Evolutionary conservation across 1,139 yeast genomes (phyloP).

Genomic region (Suhomyces bokatorum): DNA sequence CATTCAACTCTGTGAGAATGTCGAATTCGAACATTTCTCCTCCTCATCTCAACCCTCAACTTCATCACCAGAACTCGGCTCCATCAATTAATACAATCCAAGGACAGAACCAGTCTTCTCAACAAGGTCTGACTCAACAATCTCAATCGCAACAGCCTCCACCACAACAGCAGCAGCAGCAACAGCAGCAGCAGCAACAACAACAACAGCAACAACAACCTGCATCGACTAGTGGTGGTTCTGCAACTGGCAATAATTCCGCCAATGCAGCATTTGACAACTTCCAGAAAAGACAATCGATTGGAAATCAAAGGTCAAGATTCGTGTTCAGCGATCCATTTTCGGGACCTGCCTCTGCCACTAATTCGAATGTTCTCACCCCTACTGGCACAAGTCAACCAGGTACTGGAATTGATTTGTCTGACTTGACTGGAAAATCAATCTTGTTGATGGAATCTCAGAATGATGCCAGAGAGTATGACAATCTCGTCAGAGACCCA

Average conservation of each 20-base stretch:
- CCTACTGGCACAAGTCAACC: slow-evolving; percentile 13
- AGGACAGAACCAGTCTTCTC: slow-evolving; percentile 7
- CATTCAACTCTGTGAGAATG: slow-evolving; percentile 32
- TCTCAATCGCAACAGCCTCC: slow-evolving; percentile 13
- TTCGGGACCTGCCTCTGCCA: slow-evolving; percentile 25
- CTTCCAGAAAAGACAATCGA: slow-evolving; percentile 51
- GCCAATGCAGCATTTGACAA: slow-evolving; percentile 18
- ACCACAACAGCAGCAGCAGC: slow-evolving; percentile 12
- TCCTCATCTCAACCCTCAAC: slow-evolving; percentile 24
- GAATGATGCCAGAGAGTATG: slow-evolving; percentile 54
- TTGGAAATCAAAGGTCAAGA: slow-evolving; percentile 62
- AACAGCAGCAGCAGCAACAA: slow-evolving; percentile 11
- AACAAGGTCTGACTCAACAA: slow-evolving; percentile 14
- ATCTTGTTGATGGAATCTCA: slow-evolving; percentile 57
- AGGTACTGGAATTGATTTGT: slow-evolving; percentile 29
- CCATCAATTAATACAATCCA: slow-evolving; percentile 2
- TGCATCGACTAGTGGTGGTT: slow-evolving; percentile 8
- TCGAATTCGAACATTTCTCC: slow-evolving; percentile 33
- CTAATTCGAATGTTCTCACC: slow-evolving; percentile 19
- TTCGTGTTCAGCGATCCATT: slow-evolving; percentile 72
- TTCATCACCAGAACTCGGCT: slow-evolving; percentile 14
- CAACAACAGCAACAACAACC: slow-evolving; percentile 15
- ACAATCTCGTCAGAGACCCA: slow-evolving; percentile 52
- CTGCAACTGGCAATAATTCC: slow-evolving; percentile 7
- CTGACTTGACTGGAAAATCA: slow-evolving; percentile 52